Percentiles rank a stretch among this genome's conserved stretches.
These are phyloP conservation scores for Plasmodium vivax DNA, from an alignment of 169 alveolate species.

Conservation along the genomic window DNA sequence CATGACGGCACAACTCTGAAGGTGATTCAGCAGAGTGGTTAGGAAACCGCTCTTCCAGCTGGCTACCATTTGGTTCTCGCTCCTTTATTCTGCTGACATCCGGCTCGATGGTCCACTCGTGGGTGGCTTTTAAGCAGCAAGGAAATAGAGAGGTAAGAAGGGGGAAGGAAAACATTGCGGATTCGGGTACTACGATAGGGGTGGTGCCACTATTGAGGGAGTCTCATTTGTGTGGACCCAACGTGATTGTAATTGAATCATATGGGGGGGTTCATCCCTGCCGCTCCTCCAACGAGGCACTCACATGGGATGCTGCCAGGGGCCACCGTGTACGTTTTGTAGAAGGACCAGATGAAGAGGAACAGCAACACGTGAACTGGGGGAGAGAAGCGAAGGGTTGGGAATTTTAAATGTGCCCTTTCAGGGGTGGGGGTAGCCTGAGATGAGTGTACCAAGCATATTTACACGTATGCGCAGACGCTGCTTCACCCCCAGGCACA, in stretches of 20 bases:
- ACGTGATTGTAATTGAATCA: not conserved
- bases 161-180: not conserved
- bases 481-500: no score
- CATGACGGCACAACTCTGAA: not conserved
- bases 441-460: not conserved
- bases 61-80: constrained; percentile 32
- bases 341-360: constrained; percentile 47
- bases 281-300: not conserved
- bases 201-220: not conserved
- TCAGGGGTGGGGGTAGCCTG: not conserved
- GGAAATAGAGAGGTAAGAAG: not conserved
- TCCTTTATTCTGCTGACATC: constrained; percentile 47
- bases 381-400: not conserved
- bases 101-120: constrained; percentile 57
- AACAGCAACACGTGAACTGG: constrained; percentile 21
- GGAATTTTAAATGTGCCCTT: not conserved
- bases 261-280: not conserved
- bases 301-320: constrained; percentile 50
- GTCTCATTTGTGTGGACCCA: not conserved
- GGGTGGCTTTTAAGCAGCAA: constrained; percentile 2
- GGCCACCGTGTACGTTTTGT: constrained; percentile 36
- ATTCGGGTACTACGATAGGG: no score
- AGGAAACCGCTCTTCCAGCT: not conserved
- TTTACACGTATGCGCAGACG: no score
- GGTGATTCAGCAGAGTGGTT: not conserved